Evolutionary conservation across 2,329 filamentous ascomycete species (phyloP).

Genomic region (Clarireedia paspali): DNA sequence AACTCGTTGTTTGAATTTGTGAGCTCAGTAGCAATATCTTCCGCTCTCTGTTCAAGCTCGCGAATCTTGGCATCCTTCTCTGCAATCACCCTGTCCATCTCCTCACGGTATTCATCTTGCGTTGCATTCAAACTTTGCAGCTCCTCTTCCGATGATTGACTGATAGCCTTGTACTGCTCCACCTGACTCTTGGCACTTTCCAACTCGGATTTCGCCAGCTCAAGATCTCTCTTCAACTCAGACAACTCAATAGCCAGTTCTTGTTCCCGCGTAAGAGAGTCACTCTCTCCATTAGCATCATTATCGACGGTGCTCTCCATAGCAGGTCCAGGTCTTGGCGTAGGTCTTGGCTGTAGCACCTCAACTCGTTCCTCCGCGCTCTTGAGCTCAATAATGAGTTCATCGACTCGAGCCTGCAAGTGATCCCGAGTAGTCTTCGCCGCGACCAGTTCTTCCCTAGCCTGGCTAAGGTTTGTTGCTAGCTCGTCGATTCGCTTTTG

Average conservation of each 20-base stretch:
- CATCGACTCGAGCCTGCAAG: conserved; percentile 79
- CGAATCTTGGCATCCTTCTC: conserved; percentile 74
- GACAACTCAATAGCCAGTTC: conserved; percentile 78
- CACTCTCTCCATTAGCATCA: conserved; percentile 40
- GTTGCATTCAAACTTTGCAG: conserved; percentile 71
- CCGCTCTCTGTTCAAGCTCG: conserved; percentile 74
- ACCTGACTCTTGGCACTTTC: conserved; percentile 73
- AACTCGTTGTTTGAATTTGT: conserved; percentile 76
- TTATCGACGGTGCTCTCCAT: conserved; percentile 35
- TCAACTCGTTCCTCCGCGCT: conserved; percentile 83
- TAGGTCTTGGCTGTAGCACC: conserved; percentile 73
- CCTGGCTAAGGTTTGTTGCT: conserved; percentile 67
- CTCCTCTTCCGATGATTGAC: conserved; percentile 80
- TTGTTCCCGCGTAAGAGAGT: conserved; percentile 61
- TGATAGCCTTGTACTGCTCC: conserved; percentile 83
- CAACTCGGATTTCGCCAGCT: conserved; percentile 71
- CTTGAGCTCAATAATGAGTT: conserved; percentile 79
- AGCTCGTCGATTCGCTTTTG: conserved; percentile 93
- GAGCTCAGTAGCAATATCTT: conserved; percentile 78
- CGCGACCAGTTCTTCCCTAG: conserved; percentile 78
- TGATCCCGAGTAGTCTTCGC: conserved; percentile 85
- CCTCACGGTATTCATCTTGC: conserved; percentile 79
- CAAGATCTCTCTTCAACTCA: conserved; percentile 80
- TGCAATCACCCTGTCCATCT: conserved; percentile 67
- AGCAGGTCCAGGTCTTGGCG: conserved; percentile 45